Evolutionary conservation across 495 filamentous ascomycete species (phyloP).

Genomic region (Aspergillus incahuasiensis): DNA sequence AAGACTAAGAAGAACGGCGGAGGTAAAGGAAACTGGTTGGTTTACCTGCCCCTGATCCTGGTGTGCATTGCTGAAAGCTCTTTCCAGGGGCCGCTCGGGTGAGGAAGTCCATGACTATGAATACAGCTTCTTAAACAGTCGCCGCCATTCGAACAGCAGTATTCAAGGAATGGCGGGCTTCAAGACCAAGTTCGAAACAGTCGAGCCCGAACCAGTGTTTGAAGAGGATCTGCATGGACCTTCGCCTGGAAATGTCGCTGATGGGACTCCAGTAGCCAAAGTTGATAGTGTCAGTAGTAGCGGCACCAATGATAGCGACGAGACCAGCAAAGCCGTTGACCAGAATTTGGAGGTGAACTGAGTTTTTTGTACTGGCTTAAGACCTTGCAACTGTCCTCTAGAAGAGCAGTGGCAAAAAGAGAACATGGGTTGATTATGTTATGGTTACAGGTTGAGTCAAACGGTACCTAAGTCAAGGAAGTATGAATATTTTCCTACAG

Average conservation of each 20-base stretch:
- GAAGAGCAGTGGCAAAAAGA: no score
- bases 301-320: slow-evolving; percentile 4
- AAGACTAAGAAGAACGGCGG: slow-evolving; percentile 96
- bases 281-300: slow-evolving; percentile 26
- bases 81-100: slow-evolving; percentile 69
- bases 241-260: slow-evolving; percentile 27
- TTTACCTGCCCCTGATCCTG: background rate
- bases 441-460: no score
- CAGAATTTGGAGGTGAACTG: background rate
- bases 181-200: slow-evolving; percentile 85
- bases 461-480: background rate
- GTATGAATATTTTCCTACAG: slow-evolving; percentile 3
- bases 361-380: background rate
- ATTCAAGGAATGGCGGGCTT: slow-evolving; percentile 62
- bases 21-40: slow-evolving; percentile 92
- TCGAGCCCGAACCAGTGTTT: slow-evolving; percentile 81
- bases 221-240: slow-evolving; percentile 74
- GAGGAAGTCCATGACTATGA: slow-evolving; percentile 76
- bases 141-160: slow-evolving; percentile 90
- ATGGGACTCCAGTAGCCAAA: slow-evolving; percentile 19
- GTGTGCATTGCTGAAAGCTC: background rate
- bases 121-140: slow-evolving; percentile 78
- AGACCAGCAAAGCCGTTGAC: background rate
- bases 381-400: background rate
- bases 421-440: no score